A percentile compares a stretch with the other conserved stretches of the same genome.
phyloP scores from a whole-genome alignment of 164 flowering plant genomes.

The Piper longum region DNA sequence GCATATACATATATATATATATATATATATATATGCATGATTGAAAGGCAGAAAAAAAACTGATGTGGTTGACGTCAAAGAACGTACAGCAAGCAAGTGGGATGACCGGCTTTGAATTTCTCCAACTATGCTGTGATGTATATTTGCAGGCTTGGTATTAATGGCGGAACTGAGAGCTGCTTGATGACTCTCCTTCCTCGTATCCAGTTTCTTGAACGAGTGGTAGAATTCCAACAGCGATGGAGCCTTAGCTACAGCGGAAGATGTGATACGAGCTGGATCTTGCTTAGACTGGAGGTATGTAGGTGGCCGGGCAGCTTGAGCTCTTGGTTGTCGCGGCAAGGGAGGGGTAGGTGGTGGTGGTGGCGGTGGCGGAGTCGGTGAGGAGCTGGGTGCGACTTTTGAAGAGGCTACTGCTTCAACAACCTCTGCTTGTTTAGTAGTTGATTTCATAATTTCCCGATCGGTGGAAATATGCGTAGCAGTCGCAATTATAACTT shows the following conservation, averaged over 20 bases:
- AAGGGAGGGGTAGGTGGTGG: constrained; percentile 27
- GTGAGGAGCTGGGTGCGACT: constrained; percentile 3
- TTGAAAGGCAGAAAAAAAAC: neutral
- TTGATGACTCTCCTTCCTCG: constrained; percentile 17
- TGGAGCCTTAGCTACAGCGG: constrained; percentile 25
- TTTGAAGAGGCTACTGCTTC: constrained; percentile 10
- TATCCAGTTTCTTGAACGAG: constrained; percentile 28
- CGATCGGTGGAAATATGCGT: constrained; percentile 2
- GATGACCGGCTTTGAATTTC: constrained; percentile 70
- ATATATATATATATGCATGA: too few relatives aligned
- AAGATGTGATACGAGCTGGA: constrained; percentile 14
- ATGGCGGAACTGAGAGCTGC: constrained; percentile 13
- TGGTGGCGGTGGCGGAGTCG: constrained; percentile 16
- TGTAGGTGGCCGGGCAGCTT: constrained; percentile 12
- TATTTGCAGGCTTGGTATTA: constrained; percentile 14
- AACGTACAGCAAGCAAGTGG: constrained; percentile 52
- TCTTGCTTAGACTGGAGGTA: constrained; percentile 16
- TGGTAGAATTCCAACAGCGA: constrained; percentile 29
- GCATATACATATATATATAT: too few relatives aligned
- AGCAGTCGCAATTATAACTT: constrained; percentile 7
- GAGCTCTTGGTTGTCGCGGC: constrained; percentile 11
- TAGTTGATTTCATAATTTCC: constrained; percentile 1
- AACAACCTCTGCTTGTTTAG: constrained; percentile 4
- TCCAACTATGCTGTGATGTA: constrained; percentile 66
- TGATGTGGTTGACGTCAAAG: neutral